A percentile compares a stretch with the other conserved stretches of the same genome.
Conservation (phyloP, 2,329 filamentous ascomycete species). For the Claviceps arundinis region DNA sequence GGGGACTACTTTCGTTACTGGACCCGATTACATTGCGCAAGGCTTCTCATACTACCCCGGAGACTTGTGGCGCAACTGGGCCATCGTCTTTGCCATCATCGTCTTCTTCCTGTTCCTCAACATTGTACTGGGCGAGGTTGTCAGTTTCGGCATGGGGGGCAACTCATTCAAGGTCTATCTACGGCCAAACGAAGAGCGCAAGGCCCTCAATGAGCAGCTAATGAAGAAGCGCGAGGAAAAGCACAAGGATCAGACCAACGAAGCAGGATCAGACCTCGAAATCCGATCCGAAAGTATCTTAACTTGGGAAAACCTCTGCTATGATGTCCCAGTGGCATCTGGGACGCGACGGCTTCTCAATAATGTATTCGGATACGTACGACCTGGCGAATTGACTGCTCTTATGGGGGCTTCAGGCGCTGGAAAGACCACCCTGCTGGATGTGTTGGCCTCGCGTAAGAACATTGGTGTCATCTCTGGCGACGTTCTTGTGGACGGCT, state of each 20-base stretch:
- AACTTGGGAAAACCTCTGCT: conserved; percentile 78
- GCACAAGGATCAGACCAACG: conserved; percentile 31
- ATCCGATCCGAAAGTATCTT: conserved; percentile 54
- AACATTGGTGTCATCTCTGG: conserved; percentile 47
- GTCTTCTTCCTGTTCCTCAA: conserved; percentile 63
- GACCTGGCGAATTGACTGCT: conserved; percentile 63
- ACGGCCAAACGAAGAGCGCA: conserved; percentile 54
- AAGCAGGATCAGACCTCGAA: conserved; percentile 34
- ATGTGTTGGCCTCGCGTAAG: conserved; percentile 54
- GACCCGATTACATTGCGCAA: conserved; percentile 53
- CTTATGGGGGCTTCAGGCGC: conserved; percentile 77
- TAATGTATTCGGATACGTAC: conserved; percentile 53
- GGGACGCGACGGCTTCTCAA: conserved; percentile 43
- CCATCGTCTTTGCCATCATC: conserved; percentile 66
- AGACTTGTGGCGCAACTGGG: conserved; percentile 73
- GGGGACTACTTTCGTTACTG: conserved; percentile 51
- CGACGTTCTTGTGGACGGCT: conserved; percentile 43
- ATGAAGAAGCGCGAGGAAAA: conserved; percentile 44
- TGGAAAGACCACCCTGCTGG: conserved; percentile 74
- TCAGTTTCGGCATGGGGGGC: conserved; percentile 70
- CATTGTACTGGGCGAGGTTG: conserved; percentile 62
- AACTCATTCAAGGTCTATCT: conserved; percentile 66
- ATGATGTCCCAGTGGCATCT: conserved; percentile 50
- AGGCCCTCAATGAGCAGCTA: conserved; percentile 51
- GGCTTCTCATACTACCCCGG: conserved; percentile 53